Base-by-base conservation (phyloP, 306 rosid species). In the Malus orientalis region DNA sequence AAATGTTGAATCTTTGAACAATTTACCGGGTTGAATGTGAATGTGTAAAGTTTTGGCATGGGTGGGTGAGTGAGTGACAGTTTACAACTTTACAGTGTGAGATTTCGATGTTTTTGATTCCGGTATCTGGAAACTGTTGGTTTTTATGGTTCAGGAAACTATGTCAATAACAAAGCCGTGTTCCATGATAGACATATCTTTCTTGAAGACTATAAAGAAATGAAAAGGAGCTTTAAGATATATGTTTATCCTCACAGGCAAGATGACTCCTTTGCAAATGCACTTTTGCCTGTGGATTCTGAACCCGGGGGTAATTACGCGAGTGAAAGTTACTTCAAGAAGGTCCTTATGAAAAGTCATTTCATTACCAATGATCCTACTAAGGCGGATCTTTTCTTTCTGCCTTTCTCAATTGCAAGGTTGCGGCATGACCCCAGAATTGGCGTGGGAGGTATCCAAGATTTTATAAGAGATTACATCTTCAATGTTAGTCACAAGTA, bases 271-370 rank as follows among this genome's bases (percentile, higher is more conserved):
- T 89, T 89, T 84, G 93, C 92, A 62, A 90, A 90, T 5, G 93
- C 84, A 74, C 86, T 93, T 40, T 71, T 91, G 81, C 91, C 93
- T 13, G 87, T 81, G 71, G 79, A 84, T 67, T 42, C 49, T 38
- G 89, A 89, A 76, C 97, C 98, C 2, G 69, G 82, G n/a, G 93
- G 98, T 59, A 91, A 93, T 63, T 93, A 93, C 74, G 97, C 98
- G 29, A 93, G 98, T 72, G 98, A 93, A 77, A 87, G 97, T 82
- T 93, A 87, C 91, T 91, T 91, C 79, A 93, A 93, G 75, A 88
- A 78, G 64, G 83, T 72, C 68, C 92, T 93, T 11, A 64, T 81
- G 80, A 84, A 83, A 70, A 91, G 97, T 70, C 92, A 74, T 65
- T 88, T 93, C 86, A 79, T 89, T 59, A 89, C 96, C 16, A 65